phyloP scores from a whole-genome alignment of 2,329 filamentous ascomycete genomes.

The Trichoderma arundinaceum region DNA sequence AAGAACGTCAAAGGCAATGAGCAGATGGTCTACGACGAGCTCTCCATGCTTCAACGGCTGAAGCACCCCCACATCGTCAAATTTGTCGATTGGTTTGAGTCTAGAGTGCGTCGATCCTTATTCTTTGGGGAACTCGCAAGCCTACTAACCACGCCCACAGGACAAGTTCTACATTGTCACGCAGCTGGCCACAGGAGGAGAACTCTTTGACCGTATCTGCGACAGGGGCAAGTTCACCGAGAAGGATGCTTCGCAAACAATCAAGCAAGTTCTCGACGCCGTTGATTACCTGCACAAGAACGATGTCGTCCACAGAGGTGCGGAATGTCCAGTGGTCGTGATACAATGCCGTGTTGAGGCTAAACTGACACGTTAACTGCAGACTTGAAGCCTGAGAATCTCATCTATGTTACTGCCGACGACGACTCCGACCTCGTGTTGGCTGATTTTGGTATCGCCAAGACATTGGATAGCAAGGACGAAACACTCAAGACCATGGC shows the following conservation, averaged over 20 bases:
- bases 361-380: neutral
- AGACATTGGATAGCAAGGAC: slow-evolving; percentile 90
- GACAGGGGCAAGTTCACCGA: slow-evolving; percentile 98
- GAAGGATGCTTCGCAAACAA: slow-evolving; percentile 95
- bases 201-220: slow-evolving; percentile 97
- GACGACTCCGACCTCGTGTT: slow-evolving; percentile 87
- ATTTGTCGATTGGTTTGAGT: slow-evolving; percentile 99
- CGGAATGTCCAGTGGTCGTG: neutral
- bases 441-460: slow-evolving; percentile 97
- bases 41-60: slow-evolving; percentile 89
- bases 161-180: slow-evolving; percentile 99
- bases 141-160: slow-evolving; percentile 51
- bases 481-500: slow-evolving; percentile 98
- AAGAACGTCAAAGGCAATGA: slow-evolving; percentile 99
- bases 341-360: neutral
- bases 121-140: neutral
- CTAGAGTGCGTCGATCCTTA: slow-evolving; percentile 67
- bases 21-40: slow-evolving; percentile 97
- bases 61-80: slow-evolving; percentile 95
- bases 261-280: slow-evolving; percentile 89
- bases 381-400: slow-evolving; percentile 98
- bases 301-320: slow-evolving; percentile 95
- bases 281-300: slow-evolving; percentile 94
- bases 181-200: slow-evolving; percentile 91
- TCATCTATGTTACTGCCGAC: slow-evolving; percentile 81